These are phyloP conservation scores for Postia placenta DNA, from an alignment of 768 basidiomycete species.

Conservation along the genomic window DNA sequence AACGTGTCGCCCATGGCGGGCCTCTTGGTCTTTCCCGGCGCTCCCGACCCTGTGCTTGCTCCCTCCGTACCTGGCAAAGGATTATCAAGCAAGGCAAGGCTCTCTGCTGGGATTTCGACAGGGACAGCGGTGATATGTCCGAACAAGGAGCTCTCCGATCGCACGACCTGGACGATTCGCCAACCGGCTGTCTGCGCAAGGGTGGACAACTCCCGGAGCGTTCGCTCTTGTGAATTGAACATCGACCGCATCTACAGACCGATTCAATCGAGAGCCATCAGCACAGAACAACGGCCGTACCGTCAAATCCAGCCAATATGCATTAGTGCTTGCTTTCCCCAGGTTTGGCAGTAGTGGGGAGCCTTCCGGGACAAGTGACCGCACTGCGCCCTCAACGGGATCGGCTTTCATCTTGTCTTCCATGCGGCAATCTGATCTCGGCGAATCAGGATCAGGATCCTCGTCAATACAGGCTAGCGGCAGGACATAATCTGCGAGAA, in stretches of 20 bases:
- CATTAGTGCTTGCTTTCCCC: slow-evolving; percentile 64
- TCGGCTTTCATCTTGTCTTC: slow-evolving; percentile 21
- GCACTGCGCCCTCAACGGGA: slow-evolving; percentile 37
- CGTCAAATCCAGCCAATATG: slow-evolving; percentile 66
- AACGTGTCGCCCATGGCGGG: slow-evolving; percentile 21
- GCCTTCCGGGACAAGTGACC: slow-evolving; percentile 45
- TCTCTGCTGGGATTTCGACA: slow-evolving; percentile 36
- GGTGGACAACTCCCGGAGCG: slow-evolving; percentile 54
- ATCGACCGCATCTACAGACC: slow-evolving; percentile 69
- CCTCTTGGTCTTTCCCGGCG: background rate
- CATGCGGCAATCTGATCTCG: background rate
- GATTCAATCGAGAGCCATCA: no score
- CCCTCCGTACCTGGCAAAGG: background rate
- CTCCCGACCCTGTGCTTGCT: background rate
- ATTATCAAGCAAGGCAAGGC: slow-evolving; percentile 12
- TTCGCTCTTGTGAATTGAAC: slow-evolving; percentile 68
- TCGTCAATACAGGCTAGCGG: slow-evolving; percentile 64
- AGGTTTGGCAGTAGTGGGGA: slow-evolving; percentile 67
- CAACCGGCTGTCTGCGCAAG: slow-evolving; percentile 59
- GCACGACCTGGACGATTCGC: slow-evolving; percentile 56
- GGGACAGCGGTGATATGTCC: slow-evolving; percentile 69
- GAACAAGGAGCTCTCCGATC: slow-evolving; percentile 59
- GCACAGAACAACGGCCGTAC: slow-evolving; percentile 31
- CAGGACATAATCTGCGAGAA: slow-evolving; percentile 68
- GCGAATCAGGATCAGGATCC: slow-evolving; percentile 13